Evolutionary conservation across 805 yeast species (phyloP), one percentile per base, ranked within the genome.

Genomic region (Candida silvicultrix): DNA sequence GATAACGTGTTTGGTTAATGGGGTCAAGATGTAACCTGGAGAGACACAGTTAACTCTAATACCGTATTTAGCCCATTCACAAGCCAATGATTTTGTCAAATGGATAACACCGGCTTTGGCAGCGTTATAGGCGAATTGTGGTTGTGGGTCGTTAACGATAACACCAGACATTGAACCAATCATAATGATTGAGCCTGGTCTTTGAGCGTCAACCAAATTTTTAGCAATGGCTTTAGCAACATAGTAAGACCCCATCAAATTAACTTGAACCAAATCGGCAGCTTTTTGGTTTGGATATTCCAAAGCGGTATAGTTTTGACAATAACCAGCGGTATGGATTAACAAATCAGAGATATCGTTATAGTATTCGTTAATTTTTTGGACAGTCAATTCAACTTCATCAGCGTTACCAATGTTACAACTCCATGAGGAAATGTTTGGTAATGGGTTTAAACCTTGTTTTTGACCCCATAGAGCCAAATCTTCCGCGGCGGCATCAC

Each of bases 71-170:
- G 94, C 86, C 94, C 94, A 85, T 66, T 85, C 95, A 51, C 83
- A 78, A 38, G 89, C 94, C 55, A 85, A 69, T 3, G 90, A 77
- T 63, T 79, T 78, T 45, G 77, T 85, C 74, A 85, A 70, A 67
- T 85, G 94, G 57, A 85, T 84, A 38, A 85, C 92, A 62, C 90
- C 94, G 16, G 94, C 94, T 70, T 85, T 85, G 56, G 92, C 75
- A 85, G 83, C 81, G 73, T 85, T 85, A 75, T 85, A 85, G 55
- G 85, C 85, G 52, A 80, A 75, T 66, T 83, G 89, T 19, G 87
- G 87, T 63, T 83, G 89, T 32, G 90, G 90, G 62, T 80, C 83
- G 64, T 83, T 83, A 50, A 83, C 89, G 55, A 83, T 81, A 49
- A 81, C 74, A 45, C 89, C 90, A 8, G 86, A 80, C 89, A 83